Evolutionary conservation across 225 moss, liverwort and hornwort genomes (phyloP), one percentile per base, ranked within the genome.

Genomic region (Rhytidiadelphus loreus): DNA sequence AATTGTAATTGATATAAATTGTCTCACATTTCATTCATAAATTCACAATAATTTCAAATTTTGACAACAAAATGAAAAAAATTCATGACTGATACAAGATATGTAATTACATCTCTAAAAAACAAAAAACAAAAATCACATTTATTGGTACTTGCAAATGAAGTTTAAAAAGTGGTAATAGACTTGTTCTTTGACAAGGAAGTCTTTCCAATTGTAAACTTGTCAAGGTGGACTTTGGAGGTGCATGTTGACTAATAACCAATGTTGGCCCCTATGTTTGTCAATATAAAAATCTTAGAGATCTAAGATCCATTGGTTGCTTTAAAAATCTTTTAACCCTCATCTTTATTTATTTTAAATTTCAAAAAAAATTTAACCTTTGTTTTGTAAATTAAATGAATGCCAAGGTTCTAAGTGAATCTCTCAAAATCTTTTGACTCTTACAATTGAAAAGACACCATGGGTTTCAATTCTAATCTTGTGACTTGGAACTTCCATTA

Each of bases 291-390:
- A 41, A 69, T 5, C 0, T 41, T 25, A 69, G 25, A 69, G 39
- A 24, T 69, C 2, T 0, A 1, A 2, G 1, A 0, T 3, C 2
- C 15, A 15, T 41, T 41, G 3, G 1, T 25, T 70, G 15, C 25
- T 8, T 41, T 5, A 25, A 15, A 68, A 41, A 41, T 8, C 8
- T 25, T 70, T 8, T 14, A 14, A 69, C 0, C 13, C 1, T 70
- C 5, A 24, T 15, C 25, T 25, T 8, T 12, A 41, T 39, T 41
- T 15, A 41, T 5, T 13, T 41, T 0, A 25, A 69, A 41, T 9
- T 5, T 15, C 9, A 41, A 25, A 25, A n/a, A 14, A 5, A 11
- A 11, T 35, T 3, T 8, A 5, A 6, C 6, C 37, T 21, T 21
- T 35, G 22, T 21, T 66, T 66, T 0, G 0, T n/a, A n/a, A 68